Percentiles rank a stretch among this genome's conserved stretches.
Evolutionary conservation across 2,329 filamentous ascomycete genomes (phyloP).

Genomic region (Fusarium sp.): DNA sequence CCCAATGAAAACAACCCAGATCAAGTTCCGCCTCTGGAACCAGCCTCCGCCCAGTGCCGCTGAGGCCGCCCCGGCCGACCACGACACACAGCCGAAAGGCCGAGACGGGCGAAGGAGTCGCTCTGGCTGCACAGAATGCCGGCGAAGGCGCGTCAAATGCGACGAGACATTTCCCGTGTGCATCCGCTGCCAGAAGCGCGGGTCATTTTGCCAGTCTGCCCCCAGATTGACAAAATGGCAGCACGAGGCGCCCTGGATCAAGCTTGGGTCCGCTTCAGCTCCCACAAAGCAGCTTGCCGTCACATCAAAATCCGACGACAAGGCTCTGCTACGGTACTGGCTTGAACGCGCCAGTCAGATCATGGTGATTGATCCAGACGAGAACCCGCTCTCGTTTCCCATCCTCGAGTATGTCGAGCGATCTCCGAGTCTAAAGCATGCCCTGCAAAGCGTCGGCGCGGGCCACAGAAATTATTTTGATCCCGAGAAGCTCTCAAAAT

Average conservation of each 20-base stretch:
- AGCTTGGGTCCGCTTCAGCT: background rate
- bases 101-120: background rate
- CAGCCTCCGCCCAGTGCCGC: too few species aligned
- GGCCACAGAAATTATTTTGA: background rate
- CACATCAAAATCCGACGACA: background rate
- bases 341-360: constrained; percentile 11
- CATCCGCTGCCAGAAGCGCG: background rate
- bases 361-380: background rate
- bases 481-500: background rate
- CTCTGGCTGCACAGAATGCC: constrained; percentile 9
- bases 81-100: too few species aligned
- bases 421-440: background rate
- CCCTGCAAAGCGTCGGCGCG: background rate
- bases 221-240: background rate
- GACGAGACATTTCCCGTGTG: constrained; percentile 16
- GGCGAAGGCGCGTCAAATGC: constrained; percentile 5
- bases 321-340: constrained; percentile 7
- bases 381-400: constrained; percentile 4
- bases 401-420: background rate
- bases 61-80: too few species aligned
- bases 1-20: too few species aligned
- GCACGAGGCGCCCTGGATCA: background rate
- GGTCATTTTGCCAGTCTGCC: background rate
- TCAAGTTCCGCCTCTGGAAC: too few species aligned
- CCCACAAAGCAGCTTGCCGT: too few species aligned